These are phyloP conservation scores for Stipa capillata DNA, from an alignment of 176 grass and related monocot species.

Conservation along the genomic window DNA sequence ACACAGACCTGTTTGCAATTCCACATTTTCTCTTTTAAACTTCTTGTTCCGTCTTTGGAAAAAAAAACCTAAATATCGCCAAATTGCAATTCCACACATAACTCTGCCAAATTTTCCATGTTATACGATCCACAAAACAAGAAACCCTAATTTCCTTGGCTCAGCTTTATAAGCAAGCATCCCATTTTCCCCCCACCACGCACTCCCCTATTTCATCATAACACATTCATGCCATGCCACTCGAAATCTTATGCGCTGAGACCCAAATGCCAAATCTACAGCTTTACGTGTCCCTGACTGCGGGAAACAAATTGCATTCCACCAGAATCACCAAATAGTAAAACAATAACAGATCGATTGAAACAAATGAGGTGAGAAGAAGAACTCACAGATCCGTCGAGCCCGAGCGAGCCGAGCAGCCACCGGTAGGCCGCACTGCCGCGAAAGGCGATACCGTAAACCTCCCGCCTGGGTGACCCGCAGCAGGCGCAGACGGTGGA, in stretches of 20 bases:
- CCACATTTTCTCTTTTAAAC: neutral
- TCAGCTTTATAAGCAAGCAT: neutral
- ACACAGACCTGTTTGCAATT: neutral
- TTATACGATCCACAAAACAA: neutral
- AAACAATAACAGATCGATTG: neutral
- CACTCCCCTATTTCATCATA: neutral
- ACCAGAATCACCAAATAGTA: neutral
- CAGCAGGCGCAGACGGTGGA: conserved; percentile 54
- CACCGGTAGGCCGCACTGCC: conserved; percentile 27
- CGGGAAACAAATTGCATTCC: neutral
- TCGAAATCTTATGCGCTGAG: neutral
- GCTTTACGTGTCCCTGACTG: neutral
- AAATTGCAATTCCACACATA: neutral
- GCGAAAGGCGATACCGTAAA: conserved; percentile 39
- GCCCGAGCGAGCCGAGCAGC: conserved; percentile 52
- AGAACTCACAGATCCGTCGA: conserved; percentile 68
- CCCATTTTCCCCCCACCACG: neutral
- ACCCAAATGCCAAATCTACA: neutral
- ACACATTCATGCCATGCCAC: neutral
- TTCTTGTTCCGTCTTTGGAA: neutral
- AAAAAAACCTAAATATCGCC: neutral
- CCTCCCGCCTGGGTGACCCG: conserved; percentile 33
- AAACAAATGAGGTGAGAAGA: neutral
- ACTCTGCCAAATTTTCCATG: neutral
- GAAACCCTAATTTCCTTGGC: neutral